phyloP scores from a whole-genome alignment of 2,329 filamentous ascomycete genomes.

The Aureobasidium leucospermi region DNA sequence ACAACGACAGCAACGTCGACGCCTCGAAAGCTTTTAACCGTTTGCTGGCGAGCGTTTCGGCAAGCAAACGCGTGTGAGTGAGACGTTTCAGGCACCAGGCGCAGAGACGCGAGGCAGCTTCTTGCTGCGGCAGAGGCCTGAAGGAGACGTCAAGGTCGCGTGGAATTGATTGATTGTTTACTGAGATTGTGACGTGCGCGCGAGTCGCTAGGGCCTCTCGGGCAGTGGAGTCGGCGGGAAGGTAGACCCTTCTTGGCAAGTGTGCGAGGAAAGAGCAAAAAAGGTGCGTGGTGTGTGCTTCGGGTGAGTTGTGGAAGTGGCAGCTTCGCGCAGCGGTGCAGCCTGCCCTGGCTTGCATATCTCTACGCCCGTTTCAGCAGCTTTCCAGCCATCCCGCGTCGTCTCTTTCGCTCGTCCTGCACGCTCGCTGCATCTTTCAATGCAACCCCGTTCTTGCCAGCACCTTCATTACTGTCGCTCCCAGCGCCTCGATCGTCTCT shows the following conservation, averaged over 20 bases:
- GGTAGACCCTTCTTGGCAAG: slow-evolving; percentile 6
- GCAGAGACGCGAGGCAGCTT: slow-evolving; percentile 3
- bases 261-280: slow-evolving; percentile 2
- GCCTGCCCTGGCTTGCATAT: slow-evolving; percentile 6
- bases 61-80: slow-evolving; percentile 2
- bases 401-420: background rate
- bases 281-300: background rate
- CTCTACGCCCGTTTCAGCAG: slow-evolving; percentile 4
- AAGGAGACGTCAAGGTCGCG: slow-evolving; percentile 5
- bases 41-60: slow-evolving; percentile 11
- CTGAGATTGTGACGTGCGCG: slow-evolving; percentile 11
- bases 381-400: slow-evolving; percentile 1
- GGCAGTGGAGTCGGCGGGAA: background rate
- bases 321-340: background rate
- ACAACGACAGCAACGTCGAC: slow-evolving; percentile 3
- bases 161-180: slow-evolving; percentile 12
- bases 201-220: slow-evolving; percentile 1
- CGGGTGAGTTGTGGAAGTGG: background rate
- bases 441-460: slow-evolving; percentile 7
- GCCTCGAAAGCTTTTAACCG: background rate
- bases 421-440: slow-evolving; percentile 4
- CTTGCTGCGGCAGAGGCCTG: background rate
- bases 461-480: slow-evolving; percentile 7
- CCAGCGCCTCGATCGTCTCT: slow-evolving; percentile 6
- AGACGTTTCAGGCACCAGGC: slow-evolving; percentile 8